phyloP scores from a whole-genome alignment of 2,329 filamentous ascomycete genomes.

The Phialophora tarda region DNA sequence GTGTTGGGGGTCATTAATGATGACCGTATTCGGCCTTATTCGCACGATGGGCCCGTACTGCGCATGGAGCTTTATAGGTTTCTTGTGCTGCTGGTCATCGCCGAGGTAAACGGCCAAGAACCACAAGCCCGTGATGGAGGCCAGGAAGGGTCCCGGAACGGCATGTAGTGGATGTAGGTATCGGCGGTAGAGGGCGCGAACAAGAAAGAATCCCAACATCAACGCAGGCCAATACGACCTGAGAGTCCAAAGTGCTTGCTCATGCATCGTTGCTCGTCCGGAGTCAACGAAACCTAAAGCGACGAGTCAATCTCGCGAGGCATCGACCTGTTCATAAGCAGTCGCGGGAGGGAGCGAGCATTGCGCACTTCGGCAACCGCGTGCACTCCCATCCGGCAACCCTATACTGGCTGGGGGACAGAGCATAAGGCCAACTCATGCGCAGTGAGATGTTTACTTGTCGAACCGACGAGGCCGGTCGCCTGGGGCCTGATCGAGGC shows the following conservation, averaged over 20 bases:
- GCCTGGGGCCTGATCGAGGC: neutral
- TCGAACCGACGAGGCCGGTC: neutral
- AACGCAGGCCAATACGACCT: neutral
- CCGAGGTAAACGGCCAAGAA: neutral
- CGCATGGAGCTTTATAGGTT: neutral
- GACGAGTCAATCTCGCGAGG: too few relatives aligned
- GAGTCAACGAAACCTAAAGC: neutral
- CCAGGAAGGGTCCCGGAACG: neutral
- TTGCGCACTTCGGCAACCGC: neutral
- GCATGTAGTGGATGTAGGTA: neutral
- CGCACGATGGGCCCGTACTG: conserved; percentile 1
- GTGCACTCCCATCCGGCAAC: neutral
- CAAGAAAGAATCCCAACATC: neutral
- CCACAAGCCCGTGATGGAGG: neutral
- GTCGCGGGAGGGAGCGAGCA: neutral
- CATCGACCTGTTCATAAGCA: too few relatives aligned
- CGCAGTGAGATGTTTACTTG: neutral
- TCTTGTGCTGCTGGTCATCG: neutral
- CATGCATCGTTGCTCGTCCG: neutral
- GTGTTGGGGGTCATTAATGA: neutral
- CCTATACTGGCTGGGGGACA: neutral
- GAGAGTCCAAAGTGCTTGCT: neutral
- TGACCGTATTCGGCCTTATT: neutral
- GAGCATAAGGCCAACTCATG: neutral
- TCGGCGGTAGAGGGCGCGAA: neutral